Base-by-base conservation (phyloP, 495 filamentous ascomycete genomes). In the Hypoxylon cercidicola region DNA sequence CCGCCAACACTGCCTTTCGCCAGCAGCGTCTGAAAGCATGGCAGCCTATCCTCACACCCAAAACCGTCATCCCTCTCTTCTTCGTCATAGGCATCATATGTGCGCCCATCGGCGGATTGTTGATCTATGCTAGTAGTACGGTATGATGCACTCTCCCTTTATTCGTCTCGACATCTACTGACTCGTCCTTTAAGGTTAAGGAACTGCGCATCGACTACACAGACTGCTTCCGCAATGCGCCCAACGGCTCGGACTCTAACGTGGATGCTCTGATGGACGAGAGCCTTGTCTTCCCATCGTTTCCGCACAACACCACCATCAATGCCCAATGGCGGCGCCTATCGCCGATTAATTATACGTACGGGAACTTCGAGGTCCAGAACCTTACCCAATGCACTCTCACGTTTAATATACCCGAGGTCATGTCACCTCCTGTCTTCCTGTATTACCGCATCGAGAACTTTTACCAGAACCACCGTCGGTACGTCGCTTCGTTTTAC, bases 401-500 rank as follows among this genome's bases (percentile, higher is more conserved):
- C 8, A 74, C 81, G 32, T 96, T 97, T 78, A 79, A 85, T 23
- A 87, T 98, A 25, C 92, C 92, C 7, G 85, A 95, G 56, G 77
- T 85, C 21, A 84, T 99, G 67, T 79, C 82, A 9, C 86, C 94
- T 0, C 93, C 93, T 3, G 88, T 98, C 21, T 83, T 91, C 64
- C 83, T 97, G 74, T 98, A 97, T 78, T 99, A 99, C 77, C 89
- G 90, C 52, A 86, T 99, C 39, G 93, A 92, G 40, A 96, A 99
- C 76, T 99, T 99, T 81, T 99, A 98, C 80, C 95, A 99, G 74
- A 99, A 99, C 75, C 95, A 99, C 72, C 89, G 95, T 56, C 89
- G 94, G 75, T 99, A 99, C 64, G 94, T 97, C 39, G 88, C 90
- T 66, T 97, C 93, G 1, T 85, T 96, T 60, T 89, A 93, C 69